A percentile compares a stretch with the other conserved stretches of the same genome.
Conservation (phyloP, 2,329 filamentous ascomycete species). For the Phoma sp. region DNA sequence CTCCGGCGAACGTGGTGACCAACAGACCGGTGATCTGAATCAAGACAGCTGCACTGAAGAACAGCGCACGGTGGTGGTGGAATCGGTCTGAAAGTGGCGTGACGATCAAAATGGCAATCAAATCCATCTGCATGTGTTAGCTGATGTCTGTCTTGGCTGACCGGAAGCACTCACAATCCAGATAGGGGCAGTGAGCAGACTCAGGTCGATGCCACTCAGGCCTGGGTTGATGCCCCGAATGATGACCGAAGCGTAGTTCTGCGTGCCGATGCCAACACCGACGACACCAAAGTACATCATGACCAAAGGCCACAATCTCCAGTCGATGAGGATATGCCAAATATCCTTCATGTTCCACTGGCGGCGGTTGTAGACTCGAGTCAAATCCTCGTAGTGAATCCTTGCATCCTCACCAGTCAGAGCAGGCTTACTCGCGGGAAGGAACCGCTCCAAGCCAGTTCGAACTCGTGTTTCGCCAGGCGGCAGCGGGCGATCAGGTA, state of each 20-base stretch:
- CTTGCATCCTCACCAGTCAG: slow-evolving; percentile 78
- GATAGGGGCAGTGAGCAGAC: slow-evolving; percentile 86
- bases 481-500: slow-evolving; percentile 80
- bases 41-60: slow-evolving; percentile 78
- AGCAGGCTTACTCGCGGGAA: slow-evolving; percentile 74
- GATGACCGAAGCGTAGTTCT: slow-evolving; percentile 87
- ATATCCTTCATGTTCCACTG: slow-evolving; percentile 79
- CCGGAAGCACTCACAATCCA: slow-evolving; percentile 73
- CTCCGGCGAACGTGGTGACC: slow-evolving; percentile 75
- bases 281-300: slow-evolving; percentile 97
- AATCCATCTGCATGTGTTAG: slow-evolving; percentile 70
- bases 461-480: slow-evolving; percentile 69
- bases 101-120: slow-evolving; percentile 83
- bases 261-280: slow-evolving; percentile 88
- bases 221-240: slow-evolving; percentile 78
- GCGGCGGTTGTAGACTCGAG: slow-evolving; percentile 77
- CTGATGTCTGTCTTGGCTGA: not conserved
- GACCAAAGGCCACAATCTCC: slow-evolving; percentile 85
- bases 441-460: slow-evolving; percentile 65
- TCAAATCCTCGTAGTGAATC: slow-evolving; percentile 84
- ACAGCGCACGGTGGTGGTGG: slow-evolving; percentile 77
- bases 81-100: slow-evolving; percentile 89
- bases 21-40: slow-evolving; percentile 85
- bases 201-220: slow-evolving; percentile 77
- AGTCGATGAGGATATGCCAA: slow-evolving; percentile 75